A percentile compares a stretch with the other conserved stretches of the same genome.
Conservation (phyloP, 2,329 filamentous ascomycete genomes). For the Calonectria ilicicola region DNA sequence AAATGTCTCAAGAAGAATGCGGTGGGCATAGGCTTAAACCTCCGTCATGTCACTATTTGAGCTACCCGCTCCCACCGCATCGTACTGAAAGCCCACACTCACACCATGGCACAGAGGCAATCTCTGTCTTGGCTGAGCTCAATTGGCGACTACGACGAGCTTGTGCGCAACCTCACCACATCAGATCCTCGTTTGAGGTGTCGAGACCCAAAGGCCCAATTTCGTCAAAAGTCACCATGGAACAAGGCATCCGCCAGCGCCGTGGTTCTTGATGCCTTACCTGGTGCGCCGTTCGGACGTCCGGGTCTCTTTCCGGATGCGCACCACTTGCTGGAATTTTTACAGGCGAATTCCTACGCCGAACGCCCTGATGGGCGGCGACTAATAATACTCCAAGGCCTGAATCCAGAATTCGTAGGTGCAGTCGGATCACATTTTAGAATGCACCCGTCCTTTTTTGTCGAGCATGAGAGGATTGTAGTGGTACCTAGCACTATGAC, state of each 20-base stretch:
- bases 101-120: not conserved
- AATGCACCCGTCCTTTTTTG: slow-evolving; percentile 13
- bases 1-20: not conserved
- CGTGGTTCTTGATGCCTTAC: not conserved
- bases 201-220: not conserved
- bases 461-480: not conserved
- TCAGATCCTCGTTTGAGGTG: not conserved
- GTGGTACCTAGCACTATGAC: not conserved
- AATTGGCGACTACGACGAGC: not conserved
- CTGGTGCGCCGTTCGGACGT: not conserved
- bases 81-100: no score
- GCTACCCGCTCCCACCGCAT: no score
- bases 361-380: not conserved
- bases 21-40: no score
- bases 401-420: not conserved
- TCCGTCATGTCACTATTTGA: not conserved
- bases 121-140: not conserved
- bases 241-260: not conserved
- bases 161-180: not conserved
- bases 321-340: not conserved
- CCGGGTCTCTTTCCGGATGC: not conserved
- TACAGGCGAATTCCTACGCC: not conserved
- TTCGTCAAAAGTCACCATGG: not conserved
- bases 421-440: not conserved
- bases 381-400: not conserved